Conservation (phyloP, 805 yeast genomes). For the Wickerhamiella vanderwaltii region DNA sequence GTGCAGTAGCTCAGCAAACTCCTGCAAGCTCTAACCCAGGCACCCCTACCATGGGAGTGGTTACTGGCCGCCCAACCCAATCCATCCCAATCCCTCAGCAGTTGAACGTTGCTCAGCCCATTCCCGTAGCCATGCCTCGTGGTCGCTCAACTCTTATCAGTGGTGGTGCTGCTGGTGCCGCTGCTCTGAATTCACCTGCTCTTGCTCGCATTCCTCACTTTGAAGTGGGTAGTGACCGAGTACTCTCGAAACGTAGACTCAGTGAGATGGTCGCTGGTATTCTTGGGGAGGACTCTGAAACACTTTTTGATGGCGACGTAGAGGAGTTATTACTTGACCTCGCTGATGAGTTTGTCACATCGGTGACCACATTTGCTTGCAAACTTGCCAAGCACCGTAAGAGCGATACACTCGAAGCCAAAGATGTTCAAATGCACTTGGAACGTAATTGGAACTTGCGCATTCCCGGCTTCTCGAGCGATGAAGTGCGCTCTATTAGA, state of each 20-base stretch:
- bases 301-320: constrained; percentile 83
- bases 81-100: constrained; percentile 45
- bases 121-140: constrained; percentile 52
- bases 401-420: constrained; percentile 72
- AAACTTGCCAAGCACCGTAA: constrained; percentile 89
- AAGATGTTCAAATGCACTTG: constrained; percentile 81
- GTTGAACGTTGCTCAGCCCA: constrained; percentile 52
- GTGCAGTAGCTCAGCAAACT: background rate
- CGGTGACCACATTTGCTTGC: constrained; percentile 88
- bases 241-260: constrained; percentile 77
- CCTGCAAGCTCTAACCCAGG: background rate
- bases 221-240: constrained; percentile 57
- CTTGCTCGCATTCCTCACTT: constrained; percentile 69
- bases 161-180: constrained; percentile 31
- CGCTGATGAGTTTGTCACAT: constrained; percentile 89
- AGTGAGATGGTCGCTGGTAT: constrained; percentile 72
- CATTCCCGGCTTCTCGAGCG: constrained; percentile 85
- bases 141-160: constrained; percentile 58
- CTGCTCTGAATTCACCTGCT: constrained; percentile 57
- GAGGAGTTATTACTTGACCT: constrained; percentile 82
- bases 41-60: background rate
- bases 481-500: constrained; percentile 57
- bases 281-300: constrained; percentile 68
- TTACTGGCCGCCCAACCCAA: constrained; percentile 11
- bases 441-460: constrained; percentile 92